Evolutionary conservation across 495 filamentous ascomycete species (phyloP).

Genomic region (Hypoxylon crocopeplum): DNA sequence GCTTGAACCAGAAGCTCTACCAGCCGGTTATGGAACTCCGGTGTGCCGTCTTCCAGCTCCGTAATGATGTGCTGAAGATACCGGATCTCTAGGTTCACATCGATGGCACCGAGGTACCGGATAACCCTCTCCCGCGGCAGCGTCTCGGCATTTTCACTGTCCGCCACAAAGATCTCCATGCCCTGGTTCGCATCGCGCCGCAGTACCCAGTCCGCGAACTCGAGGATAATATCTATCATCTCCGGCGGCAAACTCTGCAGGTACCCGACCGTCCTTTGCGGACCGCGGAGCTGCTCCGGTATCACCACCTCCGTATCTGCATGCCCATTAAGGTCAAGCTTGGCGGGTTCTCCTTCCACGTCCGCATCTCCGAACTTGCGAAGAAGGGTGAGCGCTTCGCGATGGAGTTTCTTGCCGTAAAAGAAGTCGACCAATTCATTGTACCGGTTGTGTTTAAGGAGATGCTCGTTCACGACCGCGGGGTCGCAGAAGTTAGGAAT

Average conservation of each 20-base stretch:
- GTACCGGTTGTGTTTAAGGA: conserved; percentile 88
- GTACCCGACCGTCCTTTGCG: conserved; percentile 85
- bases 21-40: conserved; percentile 85
- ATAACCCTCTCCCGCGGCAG: conserved; percentile 79
- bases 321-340: conserved; percentile 39
- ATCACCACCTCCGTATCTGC: conserved; percentile 47
- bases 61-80: conserved; percentile 93
- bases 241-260: conserved; percentile 86
- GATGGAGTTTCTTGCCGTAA: conserved; percentile 92
- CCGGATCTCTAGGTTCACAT: conserved; percentile 71
- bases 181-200: conserved; percentile 73
- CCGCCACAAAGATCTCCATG: conserved; percentile 94
- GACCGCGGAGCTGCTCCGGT: conserved; percentile 76
- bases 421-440: conserved; percentile 96
- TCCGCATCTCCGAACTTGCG: conserved; percentile 80
- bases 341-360: conserved; percentile 50
- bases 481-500: conserved; percentile 98
- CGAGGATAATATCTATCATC: conserved; percentile 87
- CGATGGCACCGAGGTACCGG: conserved; percentile 72
- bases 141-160: conserved; percentile 94
- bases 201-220: conserved; percentile 90
- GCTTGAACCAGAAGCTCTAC: conserved; percentile 76
- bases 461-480: conserved; percentile 88
- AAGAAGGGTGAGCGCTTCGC: conserved; percentile 83
- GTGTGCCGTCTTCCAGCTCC: conserved; percentile 83